Base-by-base conservation (phyloP, 768 basidiomycete species). In the Termitomyces sp. region DNA sequence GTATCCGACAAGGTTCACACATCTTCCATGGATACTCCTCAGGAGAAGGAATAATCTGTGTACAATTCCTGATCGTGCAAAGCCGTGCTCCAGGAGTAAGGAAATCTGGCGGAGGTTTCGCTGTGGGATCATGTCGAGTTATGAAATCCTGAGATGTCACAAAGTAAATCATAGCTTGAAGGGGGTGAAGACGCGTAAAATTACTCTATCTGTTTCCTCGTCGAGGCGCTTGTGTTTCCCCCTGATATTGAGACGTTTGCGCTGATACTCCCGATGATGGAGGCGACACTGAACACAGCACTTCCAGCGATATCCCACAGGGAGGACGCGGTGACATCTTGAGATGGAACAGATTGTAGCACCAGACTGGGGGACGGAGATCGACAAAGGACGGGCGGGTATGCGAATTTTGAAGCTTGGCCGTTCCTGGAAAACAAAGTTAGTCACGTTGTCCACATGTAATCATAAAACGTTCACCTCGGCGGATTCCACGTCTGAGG, bases 251-350 rank as follows among this genome's bases (percentile, higher is more conserved):
- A 71, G 65, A 9, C 72, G 74, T 47, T 65, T 66, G 14, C 71
- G 65, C 60, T 79, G 77, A 61, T 76, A 77, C 37, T 69, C 58
- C 5, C 79, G 70, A 31, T 71, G 70, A 25, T 70, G 70, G n/a
- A 70, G 63, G 14, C 80, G 76, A 62, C 81, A 82, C 2, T 75
- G 59, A 6, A 76, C 72, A 49, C 81, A 83, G 9, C 71, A 74
- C 64, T 82, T 81, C 79, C 78, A 78, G 1, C 67, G 71, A 60
- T 77, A 73, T 7, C 65, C 70, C 20, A 55, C 55, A 2, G 73
- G 67, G 32, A 82, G 64, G 6, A 69, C 64, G 37, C 72, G 70
- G 8, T 69, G 71, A 49, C 81, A 82, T 52, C 68, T 60, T 45
- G 67, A 66, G 57, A 71, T 72, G 2, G 65, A 69, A 59, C 81